Percentiles rank a stretch among this genome's conserved stretches.
These are phyloP conservation scores for Apiospora saccharicola DNA, from an alignment of 2,329 filamentous ascomycete genomes.

Conservation along the genomic window DNA sequence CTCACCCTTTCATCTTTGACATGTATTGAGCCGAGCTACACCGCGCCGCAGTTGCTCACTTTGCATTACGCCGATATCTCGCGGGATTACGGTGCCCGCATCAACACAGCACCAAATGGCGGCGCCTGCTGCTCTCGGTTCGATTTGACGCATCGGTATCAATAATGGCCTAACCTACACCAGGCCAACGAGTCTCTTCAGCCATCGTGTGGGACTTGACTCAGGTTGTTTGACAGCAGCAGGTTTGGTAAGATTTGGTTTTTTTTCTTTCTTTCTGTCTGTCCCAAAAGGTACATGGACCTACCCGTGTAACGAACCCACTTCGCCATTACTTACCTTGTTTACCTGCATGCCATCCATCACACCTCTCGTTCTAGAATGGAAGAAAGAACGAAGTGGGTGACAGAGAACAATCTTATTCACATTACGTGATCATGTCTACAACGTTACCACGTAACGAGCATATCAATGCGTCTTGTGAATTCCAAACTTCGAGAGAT, in stretches of 20 bases:
- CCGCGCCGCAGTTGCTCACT: background rate
- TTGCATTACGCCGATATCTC: background rate
- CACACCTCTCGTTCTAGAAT: background rate
- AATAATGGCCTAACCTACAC: background rate
- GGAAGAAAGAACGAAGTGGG: background rate
- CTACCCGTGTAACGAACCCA: background rate
- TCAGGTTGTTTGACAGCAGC: slow-evolving; percentile 4
- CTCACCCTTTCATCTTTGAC: background rate
- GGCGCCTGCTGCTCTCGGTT: background rate
- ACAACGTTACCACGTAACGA: background rate
- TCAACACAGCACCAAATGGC: background rate
- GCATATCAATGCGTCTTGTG: background rate
- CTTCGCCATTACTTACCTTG: background rate
- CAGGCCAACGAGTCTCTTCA: background rate
- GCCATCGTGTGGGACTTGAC: slow-evolving; percentile 2
- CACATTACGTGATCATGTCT: background rate
- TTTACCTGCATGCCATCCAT: background rate
- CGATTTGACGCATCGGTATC: background rate
- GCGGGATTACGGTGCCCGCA: background rate
- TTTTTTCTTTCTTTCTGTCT: background rate
- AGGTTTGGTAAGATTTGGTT: background rate
- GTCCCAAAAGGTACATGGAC: background rate
- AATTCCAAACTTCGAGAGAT: background rate
- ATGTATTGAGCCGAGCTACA: background rate
- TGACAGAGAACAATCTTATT: background rate